phyloP scores from a whole-genome alignment of 768 basidiomycete species.

The Clitopilus passeckerianus region DNA sequence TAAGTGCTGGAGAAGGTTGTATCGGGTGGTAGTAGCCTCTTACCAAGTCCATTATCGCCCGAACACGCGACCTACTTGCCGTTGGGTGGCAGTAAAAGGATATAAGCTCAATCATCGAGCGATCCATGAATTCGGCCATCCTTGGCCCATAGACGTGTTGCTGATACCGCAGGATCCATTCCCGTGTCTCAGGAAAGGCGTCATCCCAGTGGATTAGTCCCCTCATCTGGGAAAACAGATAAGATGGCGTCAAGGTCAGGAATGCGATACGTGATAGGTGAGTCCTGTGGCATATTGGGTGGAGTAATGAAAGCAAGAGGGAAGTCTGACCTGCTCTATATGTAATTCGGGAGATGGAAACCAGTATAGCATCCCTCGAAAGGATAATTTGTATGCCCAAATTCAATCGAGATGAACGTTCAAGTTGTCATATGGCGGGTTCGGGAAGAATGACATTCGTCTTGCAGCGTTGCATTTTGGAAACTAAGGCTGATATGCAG shows the following conservation, averaged over 20 bases:
- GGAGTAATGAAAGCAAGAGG: no score
- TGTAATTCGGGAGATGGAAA: no score
- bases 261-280: not conserved
- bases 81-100: not conserved
- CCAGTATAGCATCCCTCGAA: no score
- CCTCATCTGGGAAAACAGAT: not conserved
- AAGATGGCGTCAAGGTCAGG: not conserved
- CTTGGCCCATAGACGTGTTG: not conserved
- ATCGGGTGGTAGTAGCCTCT: not conserved
- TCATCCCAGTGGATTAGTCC: not conserved
- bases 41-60: not conserved
- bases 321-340: no score
- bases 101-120: not conserved
- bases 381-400: no score
- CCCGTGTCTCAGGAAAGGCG: not conserved
- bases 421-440: no score
- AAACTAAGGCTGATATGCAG: no score
- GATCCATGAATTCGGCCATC: not conserved
- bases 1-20: not conserved
- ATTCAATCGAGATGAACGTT: no score
- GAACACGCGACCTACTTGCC: not conserved
- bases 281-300: no score
- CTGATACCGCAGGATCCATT: not conserved
- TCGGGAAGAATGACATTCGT: no score
- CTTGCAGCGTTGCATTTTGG: no score